Evolutionary conservation across 2,329 filamentous ascomycete species (phyloP), one percentile per base, ranked within the genome.

Genomic region (Ceratocystis ficicola): DNA sequence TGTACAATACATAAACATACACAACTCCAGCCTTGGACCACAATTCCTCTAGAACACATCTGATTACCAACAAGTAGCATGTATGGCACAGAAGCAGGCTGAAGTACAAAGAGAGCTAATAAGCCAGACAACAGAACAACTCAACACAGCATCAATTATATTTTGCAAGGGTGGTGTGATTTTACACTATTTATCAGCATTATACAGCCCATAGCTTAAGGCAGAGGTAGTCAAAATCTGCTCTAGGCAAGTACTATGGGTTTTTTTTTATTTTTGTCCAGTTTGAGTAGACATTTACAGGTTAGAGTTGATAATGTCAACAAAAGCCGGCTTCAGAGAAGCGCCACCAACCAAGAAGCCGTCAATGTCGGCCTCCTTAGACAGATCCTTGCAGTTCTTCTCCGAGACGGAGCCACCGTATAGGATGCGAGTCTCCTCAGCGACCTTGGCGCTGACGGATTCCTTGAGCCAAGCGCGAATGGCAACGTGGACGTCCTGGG

Each of bases 331-430:
- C 86, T 97, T 97, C 80, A 97, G 85, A 76, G 89, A 94, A 75
- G 93, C 93, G 77, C 93, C 93, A 70, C 93, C 93, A 71, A 97
- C 93, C 71, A 97, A 84, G 86, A 97, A 97, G 68, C 94, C 94
- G 77, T 99, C 94, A 76, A 99, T 96, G 77, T 99, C 94, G 70
- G 84, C 76, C 84, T 97, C 86, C 82, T 91, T 93, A 76, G 88
- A 86, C 73, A 99, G 84, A 70, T 97, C 93, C 74, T 82, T 84
- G 83, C 90, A 95, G 86, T 99, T 99, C 88, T 96, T 96, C 83
- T 96, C 94, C 75, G 83, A 95, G 73, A 99, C 94, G 73, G 88
- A 94, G 75, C 94, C 94, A 71, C 94, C 94, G 78, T 99, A 99
- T 75, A 99, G 87, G 76, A 99, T 90, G 73, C 94, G 86, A 69